These are phyloP conservation scores for Ligustrum vulgare DNA, from an alignment of 257 asterid species.

Conservation along the genomic window DNA sequence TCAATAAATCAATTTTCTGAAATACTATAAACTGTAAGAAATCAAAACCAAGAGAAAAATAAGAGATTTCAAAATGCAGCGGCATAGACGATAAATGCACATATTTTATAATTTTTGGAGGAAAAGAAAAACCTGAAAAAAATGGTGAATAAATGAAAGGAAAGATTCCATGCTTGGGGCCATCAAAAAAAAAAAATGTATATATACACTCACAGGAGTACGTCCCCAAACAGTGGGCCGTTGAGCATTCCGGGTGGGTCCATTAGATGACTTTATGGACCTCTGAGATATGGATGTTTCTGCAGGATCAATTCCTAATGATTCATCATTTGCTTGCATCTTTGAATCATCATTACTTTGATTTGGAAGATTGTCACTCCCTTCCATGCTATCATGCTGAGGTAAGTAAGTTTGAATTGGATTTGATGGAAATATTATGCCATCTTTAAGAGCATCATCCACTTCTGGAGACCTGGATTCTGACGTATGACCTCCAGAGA, in stretches of 20 bases:
- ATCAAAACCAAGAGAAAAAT: background rate
- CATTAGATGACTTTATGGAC: conserved; percentile 40
- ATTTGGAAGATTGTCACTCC: conserved; percentile 23
- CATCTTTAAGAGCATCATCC: conserved; percentile 36
- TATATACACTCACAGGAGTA: conserved; percentile 60
- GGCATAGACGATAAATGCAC: background rate
- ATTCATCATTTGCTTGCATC: conserved; percentile 31
- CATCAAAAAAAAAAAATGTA: conserved; percentile 9
- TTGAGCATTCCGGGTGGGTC: conserved; percentile 41
- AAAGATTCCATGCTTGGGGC: conserved; percentile 1
- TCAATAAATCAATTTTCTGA: conserved; percentile 19
- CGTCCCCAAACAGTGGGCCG: conserved; percentile 70
- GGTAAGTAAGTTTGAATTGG: conserved; percentile 34
- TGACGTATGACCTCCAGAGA: conserved; percentile 43
- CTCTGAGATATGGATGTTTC: conserved; percentile 37
- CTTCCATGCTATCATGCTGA: conserved; percentile 38
- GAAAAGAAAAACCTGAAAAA: conserved; percentile 15
- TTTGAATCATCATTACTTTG: conserved; percentile 33
- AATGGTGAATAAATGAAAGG: conserved; percentile 7
- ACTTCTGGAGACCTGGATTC: conserved; percentile 41
- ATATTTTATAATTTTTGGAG: background rate
- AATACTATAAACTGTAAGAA: conserved; percentile 16
- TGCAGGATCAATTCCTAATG: conserved; percentile 31
- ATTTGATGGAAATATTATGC: conserved; percentile 30
- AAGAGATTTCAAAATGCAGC: conserved; percentile 18